Evolutionary conservation across 495 filamentous ascomycete species (phyloP).

Genomic region (Penicillium canariense): DNA sequence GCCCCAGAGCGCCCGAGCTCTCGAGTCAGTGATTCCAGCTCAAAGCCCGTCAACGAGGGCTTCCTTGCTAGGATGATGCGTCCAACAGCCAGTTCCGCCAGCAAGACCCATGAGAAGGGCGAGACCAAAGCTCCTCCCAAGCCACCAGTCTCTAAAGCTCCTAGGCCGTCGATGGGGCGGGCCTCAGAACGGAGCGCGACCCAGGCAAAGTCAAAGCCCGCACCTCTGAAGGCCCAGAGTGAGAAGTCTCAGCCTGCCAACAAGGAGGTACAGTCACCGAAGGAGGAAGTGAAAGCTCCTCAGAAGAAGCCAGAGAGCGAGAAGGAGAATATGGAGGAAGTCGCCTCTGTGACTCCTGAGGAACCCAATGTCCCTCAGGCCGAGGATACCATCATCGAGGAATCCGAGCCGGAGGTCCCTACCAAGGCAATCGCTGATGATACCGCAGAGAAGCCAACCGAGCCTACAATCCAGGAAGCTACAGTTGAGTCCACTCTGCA

Average conservation of each 20-base stretch:
- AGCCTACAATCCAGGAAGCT: neutral
- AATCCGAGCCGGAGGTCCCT: slow-evolving; percentile 6
- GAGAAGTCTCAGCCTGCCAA: slow-evolving; percentile 20
- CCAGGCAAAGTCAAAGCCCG: slow-evolving; percentile 26
- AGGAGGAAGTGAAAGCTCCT: slow-evolving; percentile 11
- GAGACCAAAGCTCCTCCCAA: slow-evolving; percentile 44
- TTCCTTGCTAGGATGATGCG: slow-evolving; percentile 94
- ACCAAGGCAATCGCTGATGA: neutral
- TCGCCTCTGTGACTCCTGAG: slow-evolving; percentile 7
- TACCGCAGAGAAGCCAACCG: neutral
- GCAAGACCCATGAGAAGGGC: slow-evolving; percentile 71
- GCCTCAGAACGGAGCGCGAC: slow-evolving; percentile 19
- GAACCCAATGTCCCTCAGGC: slow-evolving; percentile 7
- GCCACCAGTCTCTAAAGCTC: slow-evolving; percentile 23
- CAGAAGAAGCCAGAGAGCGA: slow-evolving; percentile 17
- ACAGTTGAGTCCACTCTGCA: neutral
- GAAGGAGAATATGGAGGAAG: slow-evolving; percentile 25
- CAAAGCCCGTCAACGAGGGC: slow-evolving; percentile 59
- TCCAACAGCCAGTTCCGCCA: slow-evolving; percentile 75
- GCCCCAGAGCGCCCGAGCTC: slow-evolving; percentile 41
- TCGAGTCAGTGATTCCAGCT: slow-evolving; percentile 37
- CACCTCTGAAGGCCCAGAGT: slow-evolving; percentile 19
- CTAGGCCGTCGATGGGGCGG: slow-evolving; percentile 13
- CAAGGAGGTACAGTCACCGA: slow-evolving; percentile 8
- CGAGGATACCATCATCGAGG: slow-evolving; percentile 4